Base-by-base conservation (phyloP, 1,284 basidiomycete genomes). In the Peniophora sp. region DNA sequence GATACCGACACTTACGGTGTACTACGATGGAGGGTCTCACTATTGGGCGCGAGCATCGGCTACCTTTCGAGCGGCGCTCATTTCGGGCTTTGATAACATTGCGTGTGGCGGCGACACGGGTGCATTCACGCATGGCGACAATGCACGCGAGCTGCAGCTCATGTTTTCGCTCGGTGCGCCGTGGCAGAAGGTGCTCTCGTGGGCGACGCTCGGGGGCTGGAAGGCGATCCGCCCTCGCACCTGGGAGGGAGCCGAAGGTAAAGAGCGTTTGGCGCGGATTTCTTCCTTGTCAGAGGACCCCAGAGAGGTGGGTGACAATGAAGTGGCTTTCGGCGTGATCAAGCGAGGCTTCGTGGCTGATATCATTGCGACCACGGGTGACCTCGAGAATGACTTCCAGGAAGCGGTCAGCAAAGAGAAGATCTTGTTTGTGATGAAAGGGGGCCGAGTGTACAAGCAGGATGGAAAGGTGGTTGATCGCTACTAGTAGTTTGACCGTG, bases 71-170 rank as follows among this genome's bases (percentile, higher is more conserved):
- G 62, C 61, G 2, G 79, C 75, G 9, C 59, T 83, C 10, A 61
- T 64, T 22, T 56, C 61, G 2, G 70, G 69, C 0, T 60, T 74
- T 53, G 68, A 72, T 19, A 72, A 71, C 23, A 71, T 84, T 49
- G 79, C 78, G 3, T 78, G 77, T 59, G 81, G 81, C 2, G 81
- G 81, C 1, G 81, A 85, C 61, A 84, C 81, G 0, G 81, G 81
- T 2, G 72, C 74, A 2, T 85, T 84, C 61, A 57, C 75, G 27
- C 83, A 83, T 59, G 81, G 81, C 1, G 67, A 74, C 52, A 85
- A 85, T 57, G 72, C 77, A 24, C 63, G 78, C 38, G 83, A 85
- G 67, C 68, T 85, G 70, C 67, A 75, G 58, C 62, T 83, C 19
- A 83, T 84, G 83, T 72, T 74, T 11, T 59, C 63, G 16, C 67